Conservation (phyloP, 169 alveolate species). For the Miamiensis avidus region DNA sequence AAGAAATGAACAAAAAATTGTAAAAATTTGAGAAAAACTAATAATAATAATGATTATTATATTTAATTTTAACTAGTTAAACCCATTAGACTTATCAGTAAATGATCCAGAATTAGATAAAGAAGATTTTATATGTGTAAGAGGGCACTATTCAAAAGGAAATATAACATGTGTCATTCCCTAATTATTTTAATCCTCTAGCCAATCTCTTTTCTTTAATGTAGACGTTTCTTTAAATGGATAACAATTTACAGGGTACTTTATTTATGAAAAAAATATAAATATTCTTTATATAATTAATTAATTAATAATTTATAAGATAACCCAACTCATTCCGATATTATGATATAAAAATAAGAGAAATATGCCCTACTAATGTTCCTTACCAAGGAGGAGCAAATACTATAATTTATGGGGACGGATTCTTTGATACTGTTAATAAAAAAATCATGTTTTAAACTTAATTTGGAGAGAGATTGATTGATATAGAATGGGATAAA, state of each 20-base stretch:
- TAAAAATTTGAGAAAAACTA: slow-evolving; percentile 8
- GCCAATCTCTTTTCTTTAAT: slow-evolving; percentile 68
- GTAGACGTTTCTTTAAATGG: slow-evolving; percentile 84
- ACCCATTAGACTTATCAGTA: slow-evolving; percentile 65
- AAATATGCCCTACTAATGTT: slow-evolving; percentile 75
- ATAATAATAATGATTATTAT: slow-evolving; percentile 1
- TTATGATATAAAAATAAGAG: slow-evolving; percentile 76
- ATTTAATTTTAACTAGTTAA: slow-evolving; percentile 37
- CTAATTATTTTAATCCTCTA: slow-evolving; percentile 61
- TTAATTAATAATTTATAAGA: slow-evolving; percentile 51
- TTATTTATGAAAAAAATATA: no score
- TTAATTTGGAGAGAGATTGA: slow-evolving; percentile 73
- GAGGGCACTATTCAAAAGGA: slow-evolving; percentile 78
- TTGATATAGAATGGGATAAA: slow-evolving; percentile 85
- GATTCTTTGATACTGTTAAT: slow-evolving; percentile 79
- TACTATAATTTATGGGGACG: slow-evolving; percentile 75
- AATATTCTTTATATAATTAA: slow-evolving; percentile 2
- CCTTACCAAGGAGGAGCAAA: slow-evolving; percentile 82
- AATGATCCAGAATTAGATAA: slow-evolving; percentile 74
- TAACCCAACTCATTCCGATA: slow-evolving; percentile 69
- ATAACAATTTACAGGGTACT: slow-evolving; percentile 58
- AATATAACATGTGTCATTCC: slow-evolving; percentile 82
- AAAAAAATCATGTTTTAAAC: slow-evolving; percentile 76
- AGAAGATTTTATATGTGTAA: slow-evolving; percentile 76
- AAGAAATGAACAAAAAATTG: no score